phyloP scores from a whole-genome alignment of 2,329 filamentous ascomycete species.

The Diaporthe vaccinii region DNA sequence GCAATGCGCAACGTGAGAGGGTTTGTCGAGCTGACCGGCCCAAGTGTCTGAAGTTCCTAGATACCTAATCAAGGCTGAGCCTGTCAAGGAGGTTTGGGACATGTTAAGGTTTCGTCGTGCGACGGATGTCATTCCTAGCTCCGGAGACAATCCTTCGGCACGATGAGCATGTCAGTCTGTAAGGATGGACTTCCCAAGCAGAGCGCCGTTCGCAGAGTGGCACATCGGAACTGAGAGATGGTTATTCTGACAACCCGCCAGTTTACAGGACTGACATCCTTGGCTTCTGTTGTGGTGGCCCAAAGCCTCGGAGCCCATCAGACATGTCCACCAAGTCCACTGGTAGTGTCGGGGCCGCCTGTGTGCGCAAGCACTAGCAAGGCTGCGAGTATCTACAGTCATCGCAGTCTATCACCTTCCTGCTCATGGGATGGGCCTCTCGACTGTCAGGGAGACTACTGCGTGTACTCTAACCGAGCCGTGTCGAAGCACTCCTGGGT shows the following conservation, averaged over 20 bases:
- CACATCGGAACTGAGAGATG: background rate
- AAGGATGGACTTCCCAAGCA: background rate
- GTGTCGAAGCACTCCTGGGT: background rate
- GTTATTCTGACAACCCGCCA: background rate
- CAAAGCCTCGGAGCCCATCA: background rate
- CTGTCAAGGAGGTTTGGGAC: background rate
- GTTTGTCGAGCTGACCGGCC: background rate
- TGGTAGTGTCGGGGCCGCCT: background rate
- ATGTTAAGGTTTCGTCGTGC: conserved; percentile 19
- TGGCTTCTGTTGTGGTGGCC: background rate
- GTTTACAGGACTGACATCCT: background rate
- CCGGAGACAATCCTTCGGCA: background rate
- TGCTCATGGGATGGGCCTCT: conserved; percentile 5
- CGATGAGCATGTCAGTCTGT: background rate
- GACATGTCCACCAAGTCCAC: background rate
- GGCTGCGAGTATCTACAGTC: background rate
- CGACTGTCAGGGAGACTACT: conserved; percentile 8
- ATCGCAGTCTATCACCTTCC: background rate
- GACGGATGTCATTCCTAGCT: background rate
- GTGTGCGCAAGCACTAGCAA: conserved; percentile 5
- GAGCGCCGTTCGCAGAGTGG: background rate
- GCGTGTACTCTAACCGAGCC: conserved; percentile 14
- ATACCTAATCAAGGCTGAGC: background rate
- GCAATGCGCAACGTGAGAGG: background rate
- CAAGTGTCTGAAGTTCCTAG: background rate